Conservation (phyloP, 306 rosid genomes). For the Dryas octopetala region DNA sequence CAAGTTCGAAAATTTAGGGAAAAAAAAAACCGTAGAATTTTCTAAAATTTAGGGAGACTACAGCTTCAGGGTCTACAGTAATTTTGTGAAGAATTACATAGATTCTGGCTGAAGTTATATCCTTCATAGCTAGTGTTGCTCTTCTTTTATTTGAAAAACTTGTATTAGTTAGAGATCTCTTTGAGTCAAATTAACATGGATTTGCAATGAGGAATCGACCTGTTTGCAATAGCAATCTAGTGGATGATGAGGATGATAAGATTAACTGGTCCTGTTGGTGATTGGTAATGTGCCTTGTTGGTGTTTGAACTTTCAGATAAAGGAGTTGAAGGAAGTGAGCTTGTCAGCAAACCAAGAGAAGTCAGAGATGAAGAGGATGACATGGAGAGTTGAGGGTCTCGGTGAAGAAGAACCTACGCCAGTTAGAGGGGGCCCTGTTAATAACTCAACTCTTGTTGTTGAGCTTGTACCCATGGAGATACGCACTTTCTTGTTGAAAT, state of each 20-base stretch:
- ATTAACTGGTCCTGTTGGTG: background rate
- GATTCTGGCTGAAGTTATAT: too few relatives aligned
- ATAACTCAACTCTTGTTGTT: constrained; percentile 36
- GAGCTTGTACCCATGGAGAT: constrained; percentile 93
- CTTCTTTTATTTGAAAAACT: too few relatives aligned
- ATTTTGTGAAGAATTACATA: too few relatives aligned
- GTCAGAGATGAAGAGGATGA: constrained; percentile 53
- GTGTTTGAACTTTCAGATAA: constrained; percentile 43
- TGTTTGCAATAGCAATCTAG: too few relatives aligned
- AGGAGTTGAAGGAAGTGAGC: constrained; percentile 55
- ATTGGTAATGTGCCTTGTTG: background rate
- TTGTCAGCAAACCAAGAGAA: constrained; percentile 79
- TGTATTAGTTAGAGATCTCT: too few relatives aligned
- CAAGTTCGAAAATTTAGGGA: too few relatives aligned
- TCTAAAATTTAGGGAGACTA: too few relatives aligned
- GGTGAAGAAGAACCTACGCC: constrained; percentile 25
- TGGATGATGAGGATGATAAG: background rate
- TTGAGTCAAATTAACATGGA: too few relatives aligned
- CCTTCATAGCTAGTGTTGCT: too few relatives aligned
- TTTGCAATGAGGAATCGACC: too few relatives aligned
- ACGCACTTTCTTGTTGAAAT: constrained; percentile 60
- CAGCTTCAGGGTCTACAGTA: too few relatives aligned
- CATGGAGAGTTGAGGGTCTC: constrained; percentile 64
- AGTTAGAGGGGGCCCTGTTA: constrained; percentile 50
- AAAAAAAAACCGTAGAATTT: too few relatives aligned